Evolutionary conservation across 176 grass and related monocot species (phyloP).

Genomic region (Aegilops tauschii): DNA sequence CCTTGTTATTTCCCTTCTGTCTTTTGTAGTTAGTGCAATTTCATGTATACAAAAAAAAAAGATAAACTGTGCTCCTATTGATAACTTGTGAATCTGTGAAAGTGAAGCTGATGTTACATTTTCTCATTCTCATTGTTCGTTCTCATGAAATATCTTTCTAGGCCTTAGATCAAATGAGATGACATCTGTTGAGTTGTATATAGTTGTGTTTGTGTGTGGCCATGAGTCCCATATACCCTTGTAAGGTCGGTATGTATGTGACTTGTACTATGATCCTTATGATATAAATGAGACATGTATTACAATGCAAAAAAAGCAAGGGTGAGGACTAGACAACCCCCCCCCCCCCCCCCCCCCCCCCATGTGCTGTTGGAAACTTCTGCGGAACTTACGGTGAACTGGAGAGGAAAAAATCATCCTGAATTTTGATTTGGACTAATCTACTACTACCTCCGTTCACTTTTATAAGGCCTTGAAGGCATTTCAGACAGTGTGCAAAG

Average conservation of each 20-base stretch:
- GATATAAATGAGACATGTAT: too few relatives aligned
- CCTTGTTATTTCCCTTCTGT: slow-evolving; percentile 5
- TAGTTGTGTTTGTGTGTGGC: too few relatives aligned
- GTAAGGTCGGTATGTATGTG: too few relatives aligned
- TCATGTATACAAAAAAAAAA: not conserved
- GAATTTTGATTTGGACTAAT: not conserved
- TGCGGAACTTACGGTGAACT: not conserved
- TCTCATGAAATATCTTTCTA: not conserved
- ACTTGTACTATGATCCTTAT: too few relatives aligned
- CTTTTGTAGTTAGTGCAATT: slow-evolving; percentile 5
- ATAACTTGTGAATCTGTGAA: not conserved
- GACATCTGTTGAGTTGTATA: not conserved
- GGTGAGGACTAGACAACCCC: too few relatives aligned
- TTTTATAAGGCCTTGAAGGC: too few relatives aligned
- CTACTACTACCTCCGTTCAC: not conserved
- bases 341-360: too few relatives aligned
- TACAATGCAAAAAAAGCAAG: too few relatives aligned
- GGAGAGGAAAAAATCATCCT: not conserved
- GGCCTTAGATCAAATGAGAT: not conserved
- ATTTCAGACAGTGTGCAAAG: too few relatives aligned
- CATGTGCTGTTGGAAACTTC: not conserved
- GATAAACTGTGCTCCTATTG: not conserved
- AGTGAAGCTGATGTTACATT: slow-evolving; percentile 12
- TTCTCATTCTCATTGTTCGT: not conserved
- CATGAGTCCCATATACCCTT: too few relatives aligned